Evolutionary conservation across 2,329 filamentous ascomycete genomes (phyloP).

Genomic region (Fusarium bulbicola): DNA sequence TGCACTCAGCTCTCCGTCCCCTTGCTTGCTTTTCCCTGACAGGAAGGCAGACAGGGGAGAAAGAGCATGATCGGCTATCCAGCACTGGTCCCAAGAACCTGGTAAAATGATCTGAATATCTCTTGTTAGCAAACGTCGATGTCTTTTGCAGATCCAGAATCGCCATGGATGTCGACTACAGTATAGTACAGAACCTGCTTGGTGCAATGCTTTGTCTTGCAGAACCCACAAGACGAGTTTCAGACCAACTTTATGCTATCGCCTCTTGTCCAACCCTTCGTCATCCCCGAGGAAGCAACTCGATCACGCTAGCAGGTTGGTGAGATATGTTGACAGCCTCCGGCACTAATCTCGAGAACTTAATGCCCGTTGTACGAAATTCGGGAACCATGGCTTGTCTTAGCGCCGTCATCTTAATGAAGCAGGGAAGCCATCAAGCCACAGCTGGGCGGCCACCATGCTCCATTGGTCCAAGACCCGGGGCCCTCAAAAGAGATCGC

Average conservation of each 20-base stretch:
- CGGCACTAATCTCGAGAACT: slow-evolving; percentile 12
- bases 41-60: slow-evolving; percentile 10
- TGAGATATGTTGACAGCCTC: slow-evolving; percentile 29
- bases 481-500: slow-evolving; percentile 12
- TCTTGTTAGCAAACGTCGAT: not conserved
- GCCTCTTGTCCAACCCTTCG: slow-evolving; percentile 19
- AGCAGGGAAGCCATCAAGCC: slow-evolving; percentile 14
- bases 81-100: slow-evolving; percentile 22
- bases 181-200: not conserved
- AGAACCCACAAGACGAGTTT: not conserved
- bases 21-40: slow-evolving; percentile 10
- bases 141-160: not conserved
- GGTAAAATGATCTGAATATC: slow-evolving; percentile 7
- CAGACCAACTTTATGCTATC: not conserved
- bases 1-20: slow-evolving; percentile 21
- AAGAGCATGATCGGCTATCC: not conserved
- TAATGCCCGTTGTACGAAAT: slow-evolving; percentile 26
- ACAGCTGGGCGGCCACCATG: slow-evolving; percentile 15
- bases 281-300: slow-evolving; percentile 18
- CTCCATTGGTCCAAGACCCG: slow-evolving; percentile 21
- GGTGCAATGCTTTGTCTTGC: not conserved
- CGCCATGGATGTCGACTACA: not conserved
- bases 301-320: slow-evolving; percentile 13
- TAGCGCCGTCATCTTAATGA: slow-evolving; percentile 18
- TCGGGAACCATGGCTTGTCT: slow-evolving; percentile 21